Evolutionary conservation across 2,329 filamentous ascomycete genomes (phyloP), one percentile per base, ranked within the genome.

Genomic region (Exutisphaerella laricina): DNA sequence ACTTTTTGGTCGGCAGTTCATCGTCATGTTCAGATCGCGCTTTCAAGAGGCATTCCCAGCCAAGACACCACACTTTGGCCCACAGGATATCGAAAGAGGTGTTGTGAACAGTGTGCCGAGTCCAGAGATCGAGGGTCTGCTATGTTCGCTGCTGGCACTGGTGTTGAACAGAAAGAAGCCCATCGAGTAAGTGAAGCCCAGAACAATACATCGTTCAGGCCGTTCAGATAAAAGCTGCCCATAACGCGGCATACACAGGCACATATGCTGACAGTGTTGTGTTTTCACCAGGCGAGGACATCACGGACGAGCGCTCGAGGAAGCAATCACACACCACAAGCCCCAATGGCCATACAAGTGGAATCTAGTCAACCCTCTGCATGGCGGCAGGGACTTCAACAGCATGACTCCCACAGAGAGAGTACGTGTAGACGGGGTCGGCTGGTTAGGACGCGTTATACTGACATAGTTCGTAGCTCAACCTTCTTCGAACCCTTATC

Each of bases 121-220:
- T 57, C 83, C 94, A 59, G 83, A 89, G 60, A 82, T 86, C 34
- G 90, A 97, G 70, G 78, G 82, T 55, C 80, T 98, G 45, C 74
- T 98, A 18, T 98, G 94, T 72, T 88, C 88, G 50, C 69, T 98
- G 53, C 73, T 98, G 32, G 83, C 85, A 22, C 73, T 98, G 57
- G 79, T 96, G 42, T 74, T 98, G 59, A 98, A 98, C 67, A 83
- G 92, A 66, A 97, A 98, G 74, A 95, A 98, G 65, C 89, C 95
- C 69, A 86, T 97, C 63, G 95, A 98, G 92, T 97, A 79, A 68
- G 88, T 71, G 54, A 49, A 50, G 51, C 61, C 28, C 18, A 12
- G n/a, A 13, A n/a, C n/a, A n/a, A n/a, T n/a, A n/a, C n/a, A n/a
- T n/a, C n/a, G n/a, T n/a, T n/a, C n/a, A n/a, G n/a, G n/a, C n/a